phyloP scores from a whole-genome alignment of 2,329 filamentous ascomycete species.

The Fusarium neocosmosporiellum region DNA sequence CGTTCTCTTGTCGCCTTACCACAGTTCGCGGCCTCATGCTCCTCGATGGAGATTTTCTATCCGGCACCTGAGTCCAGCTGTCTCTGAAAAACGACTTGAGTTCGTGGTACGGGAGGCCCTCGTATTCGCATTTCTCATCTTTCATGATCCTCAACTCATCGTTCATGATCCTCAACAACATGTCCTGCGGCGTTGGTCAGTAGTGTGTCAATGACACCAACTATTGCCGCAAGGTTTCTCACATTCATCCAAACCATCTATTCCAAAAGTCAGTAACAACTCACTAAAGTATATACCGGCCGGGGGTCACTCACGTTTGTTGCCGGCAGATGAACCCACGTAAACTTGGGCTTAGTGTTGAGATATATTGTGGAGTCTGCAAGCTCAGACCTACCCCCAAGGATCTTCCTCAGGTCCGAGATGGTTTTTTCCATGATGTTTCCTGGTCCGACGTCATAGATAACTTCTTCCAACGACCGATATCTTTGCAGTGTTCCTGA shows the following conservation, averaged over 20 bases:
- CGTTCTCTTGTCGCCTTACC: neutral
- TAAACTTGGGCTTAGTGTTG: neutral
- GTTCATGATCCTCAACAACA: neutral
- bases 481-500: neutral
- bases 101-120: neutral
- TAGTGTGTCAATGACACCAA: neutral
- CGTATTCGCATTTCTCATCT: neutral
- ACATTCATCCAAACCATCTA: conserved; percentile 25
- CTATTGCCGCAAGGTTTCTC: neutral
- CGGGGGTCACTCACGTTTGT: neutral
- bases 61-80: conserved; percentile 7
- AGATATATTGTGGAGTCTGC: neutral
- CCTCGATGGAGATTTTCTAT: neutral
- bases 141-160: too few relatives aligned
- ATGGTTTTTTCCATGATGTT: neutral
- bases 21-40: conserved; percentile 11
- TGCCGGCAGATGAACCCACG: conserved; percentile 15
- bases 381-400: neutral
- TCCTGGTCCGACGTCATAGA: neutral
- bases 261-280: neutral
- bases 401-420: neutral
- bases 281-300: neutral
- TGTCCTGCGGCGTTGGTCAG: neutral
- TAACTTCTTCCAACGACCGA: neutral
- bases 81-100: conserved; percentile 2